Conservation (phyloP, 257 asterid species). For the Gardenia jasminoides region DNA sequence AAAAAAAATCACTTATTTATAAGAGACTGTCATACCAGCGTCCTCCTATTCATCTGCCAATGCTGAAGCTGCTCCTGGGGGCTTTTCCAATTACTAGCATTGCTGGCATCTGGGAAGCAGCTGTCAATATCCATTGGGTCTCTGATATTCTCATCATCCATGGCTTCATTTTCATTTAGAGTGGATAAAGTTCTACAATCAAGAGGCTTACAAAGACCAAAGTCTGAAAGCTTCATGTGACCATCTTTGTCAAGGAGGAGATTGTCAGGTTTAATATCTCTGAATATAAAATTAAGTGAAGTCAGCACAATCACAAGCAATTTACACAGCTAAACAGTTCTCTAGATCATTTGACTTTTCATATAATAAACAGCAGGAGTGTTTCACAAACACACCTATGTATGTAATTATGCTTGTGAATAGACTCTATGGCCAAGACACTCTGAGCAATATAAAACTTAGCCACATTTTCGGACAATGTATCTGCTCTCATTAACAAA, state of each 20-base stretch:
- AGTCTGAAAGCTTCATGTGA: constrained; percentile 95
- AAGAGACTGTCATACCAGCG: constrained; percentile 42
- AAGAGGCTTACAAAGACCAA: constrained; percentile 98
- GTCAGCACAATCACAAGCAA: background rate
- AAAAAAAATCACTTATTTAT: background rate
- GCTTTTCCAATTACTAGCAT: constrained; percentile 47
- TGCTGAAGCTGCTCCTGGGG: constrained; percentile 58
- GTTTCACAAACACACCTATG: constrained; percentile 59
- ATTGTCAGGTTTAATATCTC: constrained; percentile 98
- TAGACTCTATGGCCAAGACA: constrained; percentile 89
- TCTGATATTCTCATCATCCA: constrained; percentile 51
- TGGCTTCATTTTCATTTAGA: constrained; percentile 48
- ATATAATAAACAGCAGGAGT: constrained; percentile 1
- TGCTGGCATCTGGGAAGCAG: constrained; percentile 43
- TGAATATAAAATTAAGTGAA: constrained; percentile 25
- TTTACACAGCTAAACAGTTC: background rate
- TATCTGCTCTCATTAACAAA: constrained; percentile 90
- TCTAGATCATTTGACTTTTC: background rate
- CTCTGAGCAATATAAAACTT: constrained; percentile 93
- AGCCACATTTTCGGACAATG: constrained; percentile 78
- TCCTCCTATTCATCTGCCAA: constrained; percentile 66
- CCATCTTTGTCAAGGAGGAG: constrained; percentile 93
- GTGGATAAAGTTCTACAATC: constrained; percentile 61
- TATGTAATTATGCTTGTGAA: constrained; percentile 89
- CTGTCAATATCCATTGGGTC: constrained; percentile 54